Evolutionary conservation across 192 early-diverging fungal genomes (phyloP).

Genomic region (Coemansia javaensis): DNA sequence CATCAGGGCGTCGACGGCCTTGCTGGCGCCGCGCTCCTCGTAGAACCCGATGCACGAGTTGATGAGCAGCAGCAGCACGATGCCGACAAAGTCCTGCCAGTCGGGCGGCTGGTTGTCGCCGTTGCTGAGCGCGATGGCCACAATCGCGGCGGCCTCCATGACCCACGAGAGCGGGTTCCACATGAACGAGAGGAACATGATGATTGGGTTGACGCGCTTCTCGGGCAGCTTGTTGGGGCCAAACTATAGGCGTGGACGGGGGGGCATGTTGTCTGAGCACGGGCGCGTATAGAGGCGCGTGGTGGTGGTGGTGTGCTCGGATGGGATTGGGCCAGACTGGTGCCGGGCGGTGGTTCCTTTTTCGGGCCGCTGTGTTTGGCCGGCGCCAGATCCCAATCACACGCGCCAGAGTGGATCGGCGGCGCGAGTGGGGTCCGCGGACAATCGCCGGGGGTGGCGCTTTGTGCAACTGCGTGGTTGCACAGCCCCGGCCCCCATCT

Average conservation of each 20-base stretch:
- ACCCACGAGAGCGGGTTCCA: slow-evolving; percentile 78
- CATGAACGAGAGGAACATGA: slow-evolving; percentile 85
- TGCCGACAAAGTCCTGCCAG: slow-evolving; percentile 84
- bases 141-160: slow-evolving; percentile 83
- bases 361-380: no score
- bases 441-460: no score
- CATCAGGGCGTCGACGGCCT: slow-evolving; percentile 90
- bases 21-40: slow-evolving; percentile 87
- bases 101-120: slow-evolving; percentile 64
- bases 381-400: no score
- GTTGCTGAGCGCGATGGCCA: slow-evolving; percentile 73
- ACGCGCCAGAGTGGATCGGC: no score
- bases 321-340: no score
- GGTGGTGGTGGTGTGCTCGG: no score
- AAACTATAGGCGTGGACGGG: slow-evolving; percentile 47
- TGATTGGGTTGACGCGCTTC: slow-evolving; percentile 72
- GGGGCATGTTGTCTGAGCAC: no score
- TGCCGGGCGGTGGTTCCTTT: no score
- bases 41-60: slow-evolving; percentile 86
- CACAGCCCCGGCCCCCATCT: no score
- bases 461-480: no score
- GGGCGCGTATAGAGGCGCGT: no score
- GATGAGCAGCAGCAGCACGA: slow-evolving; percentile 70
- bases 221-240: slow-evolving; percentile 68
- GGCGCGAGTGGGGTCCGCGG: no score